Base-by-base conservation (phyloP, 441 rosid genomes). In the Euphorbia neoarborescens region DNA sequence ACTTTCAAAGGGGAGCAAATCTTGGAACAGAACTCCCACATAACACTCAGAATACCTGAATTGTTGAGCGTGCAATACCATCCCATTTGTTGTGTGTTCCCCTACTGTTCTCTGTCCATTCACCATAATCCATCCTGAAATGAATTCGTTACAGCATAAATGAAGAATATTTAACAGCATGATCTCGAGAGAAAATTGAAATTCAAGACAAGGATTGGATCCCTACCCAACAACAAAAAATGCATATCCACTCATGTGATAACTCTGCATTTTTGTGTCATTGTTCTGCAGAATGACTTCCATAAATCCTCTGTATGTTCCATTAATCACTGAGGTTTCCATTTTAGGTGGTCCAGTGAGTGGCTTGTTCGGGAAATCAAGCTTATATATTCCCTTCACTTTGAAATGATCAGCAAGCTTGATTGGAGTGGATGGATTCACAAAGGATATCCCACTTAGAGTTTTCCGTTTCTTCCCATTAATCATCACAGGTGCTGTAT, bases 81-180 rank as follows among this genome's bases (percentile, higher is more conserved):
- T 92, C 99, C 97, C 97, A 94, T 72, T 88, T 86, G 75, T 94
- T 94, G 76, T 94, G 90, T 56, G 96, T 86, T 48, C 97, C 96
- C 79, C 94, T 85, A 82, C 93, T 92, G 80, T 86, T 87, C 61
- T 90, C 93, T 3, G 96, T 82, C 99, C 97, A 94, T 46, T 90
- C 92, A 68, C 98, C 98, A 30, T 87, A 94, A 74, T 94, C 99
- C 99, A 94, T 91, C 68, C 97, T 94, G 87, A 81, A 82, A 75
- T 8, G 65, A 65, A 74, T 56, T 62, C 50, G 68, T 64, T 35
- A 48, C 57, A 51, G 69, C 56, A 24, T 17, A 22, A 30, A 46
- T 62, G 24, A 66, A 59, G 34, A 30, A 54, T 69, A 60, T 57
- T 12, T 57, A 34, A 57, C 69, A 38, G 69, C 65, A 69, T 59